A percentile compares a stretch with the other conserved stretches of the same genome.
phyloP scores from a whole-genome alignment of 805 yeast species.

The Teunomyces barrocoloradensis region DNA sequence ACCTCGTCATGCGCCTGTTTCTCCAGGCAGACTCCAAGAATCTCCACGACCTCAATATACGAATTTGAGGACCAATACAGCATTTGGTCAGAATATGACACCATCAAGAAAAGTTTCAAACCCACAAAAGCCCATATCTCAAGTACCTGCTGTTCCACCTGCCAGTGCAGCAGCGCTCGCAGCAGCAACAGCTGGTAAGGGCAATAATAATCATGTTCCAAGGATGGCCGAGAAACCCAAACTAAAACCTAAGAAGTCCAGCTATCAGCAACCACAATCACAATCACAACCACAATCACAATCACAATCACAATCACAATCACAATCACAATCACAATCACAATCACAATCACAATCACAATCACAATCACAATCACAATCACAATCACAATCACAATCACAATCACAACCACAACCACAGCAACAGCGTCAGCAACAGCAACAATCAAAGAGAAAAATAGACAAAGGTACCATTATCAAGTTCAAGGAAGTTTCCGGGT shows the following conservation, averaged over 20 bases:
- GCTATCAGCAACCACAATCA: neutral
- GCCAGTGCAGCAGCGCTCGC: constrained; percentile 8
- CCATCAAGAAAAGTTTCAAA: constrained; percentile 4
- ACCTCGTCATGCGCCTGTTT: neutral
- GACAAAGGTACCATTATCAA: constrained; percentile 15
- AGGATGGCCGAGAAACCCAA: constrained; percentile 1
- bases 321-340: neutral
- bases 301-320: neutral
- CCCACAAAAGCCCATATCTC: neutral
- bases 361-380: neutral
- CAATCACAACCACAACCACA: neutral
- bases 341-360: neutral
- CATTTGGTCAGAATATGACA: constrained; percentile 6
- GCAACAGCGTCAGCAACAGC: constrained; percentile 4
- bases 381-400: neutral
- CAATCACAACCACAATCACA: neutral
- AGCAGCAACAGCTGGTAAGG: neutral
- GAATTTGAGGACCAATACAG: constrained; percentile 5
- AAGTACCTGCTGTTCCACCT: constrained; percentile 3
- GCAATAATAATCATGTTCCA: neutral
- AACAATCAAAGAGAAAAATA: neutral
- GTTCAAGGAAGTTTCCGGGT: constrained; percentile 31
- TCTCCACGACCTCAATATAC: constrained; percentile 1
- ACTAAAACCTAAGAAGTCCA: constrained; percentile 8
- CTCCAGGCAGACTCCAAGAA: neutral